These are phyloP conservation scores for Coemansia umbellata DNA, from an alignment of 192 early-diverging fungal genomes.

Conservation along the genomic window DNA sequence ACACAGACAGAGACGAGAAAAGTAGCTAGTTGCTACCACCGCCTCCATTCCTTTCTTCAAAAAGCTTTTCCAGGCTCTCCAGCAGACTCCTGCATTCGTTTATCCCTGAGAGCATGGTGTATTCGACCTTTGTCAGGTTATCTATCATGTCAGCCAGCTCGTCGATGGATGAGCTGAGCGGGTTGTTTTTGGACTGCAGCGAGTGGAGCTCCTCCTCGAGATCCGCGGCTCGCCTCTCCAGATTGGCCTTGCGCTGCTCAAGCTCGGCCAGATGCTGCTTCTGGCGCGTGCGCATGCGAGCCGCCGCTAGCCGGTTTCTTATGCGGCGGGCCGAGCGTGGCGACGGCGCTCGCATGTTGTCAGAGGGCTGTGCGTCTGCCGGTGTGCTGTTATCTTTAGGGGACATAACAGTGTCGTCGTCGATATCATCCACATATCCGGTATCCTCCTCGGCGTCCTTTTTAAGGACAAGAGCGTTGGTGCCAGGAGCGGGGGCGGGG, in stretches of 20 bases:
- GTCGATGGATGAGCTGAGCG: slow-evolving; percentile 25
- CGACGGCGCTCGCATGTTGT: slow-evolving; percentile 14
- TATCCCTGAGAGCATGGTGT: slow-evolving; percentile 35
- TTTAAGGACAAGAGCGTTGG: too few relatives aligned
- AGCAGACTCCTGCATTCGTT: slow-evolving; percentile 41
- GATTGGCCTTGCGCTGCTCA: slow-evolving; percentile 29
- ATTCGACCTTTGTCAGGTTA: slow-evolving; percentile 33
- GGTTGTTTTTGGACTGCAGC: slow-evolving; percentile 32
- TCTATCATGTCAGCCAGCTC: slow-evolving; percentile 36
- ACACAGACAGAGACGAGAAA: too few relatives aligned
- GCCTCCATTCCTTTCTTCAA: slow-evolving; percentile 1
- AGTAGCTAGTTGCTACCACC: too few relatives aligned
- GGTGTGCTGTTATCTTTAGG: too few relatives aligned
- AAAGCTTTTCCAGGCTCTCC: slow-evolving; percentile 22
- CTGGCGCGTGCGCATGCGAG: slow-evolving; percentile 45
- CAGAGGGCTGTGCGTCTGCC: background rate
- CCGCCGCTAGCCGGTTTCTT: slow-evolving; percentile 37
- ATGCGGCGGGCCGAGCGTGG: slow-evolving; percentile 32
- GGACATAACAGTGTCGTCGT: too few relatives aligned
- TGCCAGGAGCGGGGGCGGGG: too few relatives aligned
- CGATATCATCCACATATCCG: too few relatives aligned
- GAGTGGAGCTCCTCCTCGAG: slow-evolving; percentile 26
- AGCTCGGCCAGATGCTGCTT: slow-evolving; percentile 41
- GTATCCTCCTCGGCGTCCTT: too few relatives aligned
- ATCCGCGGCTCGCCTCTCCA: slow-evolving; percentile 26